phyloP scores from a whole-genome alignment of 352 stramenopile species.

The Pythium vanterpoolii region DNA sequence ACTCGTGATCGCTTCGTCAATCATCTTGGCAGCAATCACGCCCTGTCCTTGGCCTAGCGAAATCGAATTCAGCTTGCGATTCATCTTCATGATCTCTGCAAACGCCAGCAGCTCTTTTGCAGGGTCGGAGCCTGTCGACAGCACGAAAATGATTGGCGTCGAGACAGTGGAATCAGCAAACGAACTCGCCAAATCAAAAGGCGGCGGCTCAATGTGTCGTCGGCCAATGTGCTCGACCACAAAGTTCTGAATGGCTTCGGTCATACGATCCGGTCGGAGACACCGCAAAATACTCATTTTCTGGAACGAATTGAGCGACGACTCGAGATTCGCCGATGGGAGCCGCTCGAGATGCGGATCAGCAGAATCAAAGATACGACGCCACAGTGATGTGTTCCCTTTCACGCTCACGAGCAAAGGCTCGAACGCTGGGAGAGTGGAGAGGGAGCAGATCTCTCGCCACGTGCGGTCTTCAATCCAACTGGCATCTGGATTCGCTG shows the following conservation, averaged over 20 bases:
- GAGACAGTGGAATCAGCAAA: constrained; percentile 80
- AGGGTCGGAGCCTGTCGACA: constrained; percentile 87
- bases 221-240: constrained; percentile 77
- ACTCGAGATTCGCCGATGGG: constrained; percentile 28
- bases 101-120: constrained; percentile 88
- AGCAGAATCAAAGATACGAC: constrained; percentile 42
- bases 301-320: constrained; percentile 34
- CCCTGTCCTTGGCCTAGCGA: constrained; percentile 90
- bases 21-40: constrained; percentile 82
- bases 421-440: constrained; percentile 36
- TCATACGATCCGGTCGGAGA: constrained; percentile 61
- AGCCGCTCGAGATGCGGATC: constrained; percentile 41
- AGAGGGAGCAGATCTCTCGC: constrained; percentile 38
- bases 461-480: constrained; percentile 49
- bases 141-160: constrained; percentile 90
- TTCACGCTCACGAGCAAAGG: constrained; percentile 26
- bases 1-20: constrained; percentile 80
- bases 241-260: constrained; percentile 77
- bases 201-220: constrained; percentile 80
- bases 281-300: constrained; percentile 59
- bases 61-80: constrained; percentile 82
- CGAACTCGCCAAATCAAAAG: constrained; percentile 79
- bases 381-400: constrained; percentile 29
- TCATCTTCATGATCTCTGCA: constrained; percentile 83
- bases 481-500: constrained; percentile 60